A percentile compares a stretch with the other conserved stretches of the same genome.
phyloP scores from a whole-genome alignment of 257 asterid species.

The Salvia hispanica region DNA sequence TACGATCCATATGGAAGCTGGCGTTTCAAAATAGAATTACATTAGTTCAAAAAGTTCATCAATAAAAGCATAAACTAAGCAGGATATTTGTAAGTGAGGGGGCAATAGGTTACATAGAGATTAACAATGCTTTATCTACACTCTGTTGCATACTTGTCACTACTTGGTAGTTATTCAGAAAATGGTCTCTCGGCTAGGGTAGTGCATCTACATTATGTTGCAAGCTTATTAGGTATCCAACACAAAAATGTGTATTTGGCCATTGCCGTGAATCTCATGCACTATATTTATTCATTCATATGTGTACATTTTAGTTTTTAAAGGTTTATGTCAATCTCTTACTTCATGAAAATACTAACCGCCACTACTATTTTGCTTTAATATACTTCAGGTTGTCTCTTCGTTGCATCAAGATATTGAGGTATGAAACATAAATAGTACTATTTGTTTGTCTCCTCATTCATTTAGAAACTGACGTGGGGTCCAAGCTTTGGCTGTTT shows the following conservation, averaged over 20 bases:
- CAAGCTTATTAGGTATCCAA: constrained; percentile 2
- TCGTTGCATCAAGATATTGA: constrained; percentile 57
- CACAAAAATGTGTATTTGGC: not conserved
- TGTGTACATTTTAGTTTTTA: not conserved
- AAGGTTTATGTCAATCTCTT: constrained; percentile 2
- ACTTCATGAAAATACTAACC: constrained; percentile 21
- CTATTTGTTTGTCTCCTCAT: constrained; percentile 19
- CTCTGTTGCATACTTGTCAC: constrained; percentile 13
- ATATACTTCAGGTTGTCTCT: constrained; percentile 57
- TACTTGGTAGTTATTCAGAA: not conserved
- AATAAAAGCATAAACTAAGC: not conserved
- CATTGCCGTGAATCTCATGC: constrained; percentile 12
- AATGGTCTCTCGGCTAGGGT: not conserved
- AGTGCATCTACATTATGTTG: constrained; percentile 19
- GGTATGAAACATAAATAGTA: constrained; percentile 45
- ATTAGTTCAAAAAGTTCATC: not conserved
- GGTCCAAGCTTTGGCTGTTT: not conserved
- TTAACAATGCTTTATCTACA: constrained; percentile 8
- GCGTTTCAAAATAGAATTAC: too few species aligned
- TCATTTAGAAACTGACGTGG: not conserved
- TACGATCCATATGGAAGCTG: constrained; percentile 11
- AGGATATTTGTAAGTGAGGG: not conserved
- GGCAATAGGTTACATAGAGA: not conserved
- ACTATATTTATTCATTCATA: not conserved
- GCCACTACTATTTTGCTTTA: constrained; percentile 1